Percentiles rank a stretch among this genome's conserved stretches.
Evolutionary conservation across 257 asterid genomes (phyloP).

Genomic region (Gentiana macrophylla): DNA sequence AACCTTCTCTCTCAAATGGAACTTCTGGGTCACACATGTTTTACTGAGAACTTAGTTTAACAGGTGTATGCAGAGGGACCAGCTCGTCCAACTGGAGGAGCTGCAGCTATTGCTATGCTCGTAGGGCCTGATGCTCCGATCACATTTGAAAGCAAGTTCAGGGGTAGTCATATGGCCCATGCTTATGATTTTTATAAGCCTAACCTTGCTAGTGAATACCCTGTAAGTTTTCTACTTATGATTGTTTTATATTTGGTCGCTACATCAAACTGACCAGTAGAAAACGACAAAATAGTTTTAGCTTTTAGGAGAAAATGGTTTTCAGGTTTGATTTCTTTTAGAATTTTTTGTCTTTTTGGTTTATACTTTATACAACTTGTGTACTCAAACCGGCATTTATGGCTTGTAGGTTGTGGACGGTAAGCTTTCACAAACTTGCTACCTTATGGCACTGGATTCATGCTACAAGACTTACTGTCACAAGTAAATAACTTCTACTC

Average conservation of each 20-base stretch:
- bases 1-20: conserved; percentile 3
- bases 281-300: too few species aligned
- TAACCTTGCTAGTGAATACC: conserved; percentile 94
- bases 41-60: neutral
- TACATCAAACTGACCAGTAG: too few species aligned
- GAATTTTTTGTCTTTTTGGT: too few species aligned
- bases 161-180: conserved; percentile 94
- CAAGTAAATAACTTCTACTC: conserved; percentile 39
- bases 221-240: conserved; percentile 39
- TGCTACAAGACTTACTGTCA: conserved; percentile 67
- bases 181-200: conserved; percentile 96
- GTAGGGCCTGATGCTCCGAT: conserved; percentile 95
- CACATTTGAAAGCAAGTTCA: conserved; percentile 80
- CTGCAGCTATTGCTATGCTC: conserved; percentile 93
- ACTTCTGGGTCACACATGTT: too few species aligned
- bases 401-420: conserved; percentile 85
- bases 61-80: conserved; percentile 99
- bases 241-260: neutral
- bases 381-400: neutral
- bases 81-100: conserved; percentile 98
- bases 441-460: conserved; percentile 90
- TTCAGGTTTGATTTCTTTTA: too few species aligned
- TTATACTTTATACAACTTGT: too few species aligned
- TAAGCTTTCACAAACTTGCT: conserved; percentile 94
- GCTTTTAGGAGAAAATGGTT: too few species aligned